Base-by-base conservation (phyloP, 1,284 basidiomycete genomes). In the Pseudozyma sp. region DNA sequence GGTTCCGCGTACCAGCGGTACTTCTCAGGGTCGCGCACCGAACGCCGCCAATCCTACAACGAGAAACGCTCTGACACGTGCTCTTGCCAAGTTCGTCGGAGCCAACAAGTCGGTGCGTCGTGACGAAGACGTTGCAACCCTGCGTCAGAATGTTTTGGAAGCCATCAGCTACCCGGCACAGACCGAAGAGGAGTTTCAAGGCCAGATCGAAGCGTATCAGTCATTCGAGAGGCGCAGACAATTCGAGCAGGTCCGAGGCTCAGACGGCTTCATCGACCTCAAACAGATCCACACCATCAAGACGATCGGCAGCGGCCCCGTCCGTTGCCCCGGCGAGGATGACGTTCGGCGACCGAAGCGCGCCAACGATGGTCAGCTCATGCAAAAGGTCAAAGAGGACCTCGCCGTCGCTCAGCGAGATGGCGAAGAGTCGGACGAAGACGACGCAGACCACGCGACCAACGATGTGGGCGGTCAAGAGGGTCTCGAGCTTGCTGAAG, bases 401-500 rank as follows among this genome's bases (percentile, higher is more conserved):
- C 79, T 79, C 75, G 85, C 83, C 51, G 84, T 85, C 79, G 81
- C 85, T n/a, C 85, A 85, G 42, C 84, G 81, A 13, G 88, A 87
- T 81, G 85, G 85, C 71, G 77, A 84, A 50, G 63, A 70, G 44
- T 70, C 63, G 30, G 72, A 63, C 35, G 85, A 84, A 33, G 64
- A 66, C 29, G 73, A 58, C n/a, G 70, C 61, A 11, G 8, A 39
- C 11, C 35, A 92, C 68, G 86, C 88, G 42, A 87, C 86, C 57
- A 91, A 92, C 60, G 92, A 92, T 78, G 85, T 86, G 47, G 92
- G 91, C 6, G 93, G 92, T 14, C 90, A 90, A 48, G 88, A 88
- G 30, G 88, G 86, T 0, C 79, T 91, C 17, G 83, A 74, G 14
- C 85, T 84, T 31, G 72, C 66, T 1, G 87, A 90, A 16, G 80